Base-by-base conservation (phyloP, 129 eudicot species). In the Arctium minus region DNA sequence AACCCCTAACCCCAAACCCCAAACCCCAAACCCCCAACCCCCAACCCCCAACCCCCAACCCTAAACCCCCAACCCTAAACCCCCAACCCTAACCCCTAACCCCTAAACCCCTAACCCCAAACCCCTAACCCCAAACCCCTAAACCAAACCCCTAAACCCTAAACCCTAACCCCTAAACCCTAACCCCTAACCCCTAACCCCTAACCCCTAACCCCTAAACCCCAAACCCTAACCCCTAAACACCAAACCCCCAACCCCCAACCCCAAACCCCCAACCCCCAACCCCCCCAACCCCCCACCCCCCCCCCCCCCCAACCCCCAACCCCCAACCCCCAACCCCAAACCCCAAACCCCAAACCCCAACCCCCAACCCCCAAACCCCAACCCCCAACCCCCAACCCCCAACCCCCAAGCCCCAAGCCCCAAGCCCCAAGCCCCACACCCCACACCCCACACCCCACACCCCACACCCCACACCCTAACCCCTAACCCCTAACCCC, bases 401-500 rank as follows among this genome's bases (percentile, higher is more conserved):
- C 65, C 67, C 67, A 18, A 75, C 48, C 48, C 65, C 36, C 33
- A 79, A 79, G 22, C 46, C 76, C 31, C 11, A 44, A 35, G 1
- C 9, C 79, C 65, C 7, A 5, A 75, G 42, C 27, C 84, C 83
- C 17, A n/a, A 81, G 72, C 33, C 84, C 84, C 36, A 11, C 72
- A 72, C 33, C 84, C 84, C 32, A 22, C n/a, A n/a, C n/a, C n/a
- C n/a, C n/a, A n/a, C n/a, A n/a, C n/a, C n/a, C n/a, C n/a, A n/a
- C n/a, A n/a, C n/a, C n/a, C n/a, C n/a, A n/a, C n/a, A n/a, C n/a
- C n/a, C n/a, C n/a, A n/a, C n/a, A n/a, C n/a, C n/a, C n/a, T n/a
- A 72, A 72, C 75, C 83, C 67, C n/a, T 2, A 79, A 79, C 65
- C 83, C 83, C 76, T 68, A 79, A 79, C 65, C 83, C 83, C 75